Conservation (phyloP, 495 filamentous ascomycete species). For the Wilcoxina mikolae region DNA sequence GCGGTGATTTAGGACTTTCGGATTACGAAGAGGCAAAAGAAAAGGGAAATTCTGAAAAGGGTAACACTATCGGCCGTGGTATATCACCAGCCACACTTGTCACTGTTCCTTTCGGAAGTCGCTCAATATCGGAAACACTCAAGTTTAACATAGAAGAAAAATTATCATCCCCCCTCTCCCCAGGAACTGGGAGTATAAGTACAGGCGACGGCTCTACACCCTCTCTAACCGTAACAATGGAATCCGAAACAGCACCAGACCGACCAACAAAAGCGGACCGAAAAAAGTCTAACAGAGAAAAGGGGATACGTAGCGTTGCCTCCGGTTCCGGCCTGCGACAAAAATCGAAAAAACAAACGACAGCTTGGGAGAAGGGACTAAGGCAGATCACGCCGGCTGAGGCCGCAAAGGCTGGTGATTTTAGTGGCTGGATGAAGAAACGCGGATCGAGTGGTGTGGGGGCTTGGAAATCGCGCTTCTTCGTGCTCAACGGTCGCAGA, state of each 20-base stretch:
- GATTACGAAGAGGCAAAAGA: not conserved
- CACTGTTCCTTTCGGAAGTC: conserved; percentile 10
- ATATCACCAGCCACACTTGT: conserved; percentile 18
- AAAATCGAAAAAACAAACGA: conserved; percentile 74
- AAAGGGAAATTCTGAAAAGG: conserved; percentile 2
- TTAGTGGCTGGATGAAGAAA: conserved; percentile 99
- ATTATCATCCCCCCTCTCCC: not conserved
- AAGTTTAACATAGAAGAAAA: conserved; percentile 9
- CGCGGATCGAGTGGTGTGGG: conserved; percentile 55
- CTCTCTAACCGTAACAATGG: conserved; percentile 17
- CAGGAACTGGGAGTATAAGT: conserved; percentile 12
- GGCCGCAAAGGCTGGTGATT: conserved; percentile 77
- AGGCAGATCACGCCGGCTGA: conserved; percentile 68
- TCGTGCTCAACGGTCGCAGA: conserved; percentile 77
- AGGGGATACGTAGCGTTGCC: conserved; percentile 19
- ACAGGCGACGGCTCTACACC: conserved; percentile 22
- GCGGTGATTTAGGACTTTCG: conserved; percentile 2
- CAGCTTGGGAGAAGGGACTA: conserved; percentile 78
- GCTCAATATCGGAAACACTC: conserved; percentile 20
- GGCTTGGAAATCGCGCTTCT: conserved; percentile 88
- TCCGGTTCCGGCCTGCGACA: conserved; percentile 32
- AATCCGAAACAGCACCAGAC: conserved; percentile 28
- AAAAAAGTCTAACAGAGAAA: conserved; percentile 17
- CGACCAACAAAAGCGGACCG: conserved; percentile 29
- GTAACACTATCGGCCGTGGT: conserved; percentile 22